Percentiles rank a stretch among this genome's conserved stretches.
phyloP scores from a whole-genome alignment of 1,284 basidiomycete genomes.

The Exobasidium rhododendri region DNA sequence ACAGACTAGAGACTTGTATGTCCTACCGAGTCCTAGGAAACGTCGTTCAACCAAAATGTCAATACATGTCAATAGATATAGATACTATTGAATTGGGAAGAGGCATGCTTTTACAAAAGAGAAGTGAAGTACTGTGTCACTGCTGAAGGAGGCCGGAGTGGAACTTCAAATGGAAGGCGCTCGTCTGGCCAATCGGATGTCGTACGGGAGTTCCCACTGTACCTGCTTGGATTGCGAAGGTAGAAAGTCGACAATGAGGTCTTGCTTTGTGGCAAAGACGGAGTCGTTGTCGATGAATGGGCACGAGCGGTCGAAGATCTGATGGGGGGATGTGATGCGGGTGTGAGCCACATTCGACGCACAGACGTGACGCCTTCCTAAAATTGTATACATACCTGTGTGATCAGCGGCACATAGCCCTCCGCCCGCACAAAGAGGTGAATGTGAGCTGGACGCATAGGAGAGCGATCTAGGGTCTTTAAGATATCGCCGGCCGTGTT shows the following conservation, averaged over 20 bases:
- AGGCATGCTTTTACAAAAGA: no score
- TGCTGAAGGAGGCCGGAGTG: no score
- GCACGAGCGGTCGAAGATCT: constrained; percentile 55
- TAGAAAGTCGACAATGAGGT: constrained; percentile 49
- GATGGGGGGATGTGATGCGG: constrained; percentile 24
- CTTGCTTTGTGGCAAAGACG: constrained; percentile 57
- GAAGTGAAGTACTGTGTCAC: no score
- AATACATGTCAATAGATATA: no score
- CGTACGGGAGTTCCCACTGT: not conserved
- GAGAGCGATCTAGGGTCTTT: constrained; percentile 54
- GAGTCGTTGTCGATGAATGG: constrained; percentile 56
- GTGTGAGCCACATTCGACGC: constrained; percentile 42
- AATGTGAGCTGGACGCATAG: constrained; percentile 56
- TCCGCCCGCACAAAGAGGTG: constrained; percentile 35
- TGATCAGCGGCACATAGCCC: constrained; percentile 23
- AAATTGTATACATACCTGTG: constrained; percentile 36
- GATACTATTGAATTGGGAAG: no score
- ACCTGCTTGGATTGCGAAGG: not conserved
- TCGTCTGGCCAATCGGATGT: not conserved
- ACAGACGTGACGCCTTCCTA: not conserved
- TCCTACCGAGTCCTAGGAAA: no score
- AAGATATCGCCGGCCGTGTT: constrained; percentile 53
- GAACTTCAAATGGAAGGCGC: no score
- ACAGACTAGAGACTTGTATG: no score
- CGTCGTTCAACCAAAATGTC: no score